These are phyloP conservation scores for Pseudogymnoascus sp. DNA, from an alignment of 2,329 filamentous ascomycete genomes.

Conservation along the genomic window DNA sequence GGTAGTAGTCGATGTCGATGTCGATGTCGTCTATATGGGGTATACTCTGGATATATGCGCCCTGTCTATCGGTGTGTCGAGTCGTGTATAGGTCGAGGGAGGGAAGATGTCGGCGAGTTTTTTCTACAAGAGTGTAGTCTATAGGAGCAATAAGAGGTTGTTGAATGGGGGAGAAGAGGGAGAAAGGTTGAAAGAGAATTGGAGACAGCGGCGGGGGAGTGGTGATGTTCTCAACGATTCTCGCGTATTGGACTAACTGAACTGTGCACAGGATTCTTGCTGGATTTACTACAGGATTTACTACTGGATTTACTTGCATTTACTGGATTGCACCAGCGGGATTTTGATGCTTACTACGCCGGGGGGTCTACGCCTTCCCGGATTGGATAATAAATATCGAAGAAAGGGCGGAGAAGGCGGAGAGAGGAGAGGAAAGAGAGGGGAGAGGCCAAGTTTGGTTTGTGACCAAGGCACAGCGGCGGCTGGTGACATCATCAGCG, in stretches of 20 bases:
- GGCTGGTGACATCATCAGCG: not conserved
- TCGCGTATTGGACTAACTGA: not conserved
- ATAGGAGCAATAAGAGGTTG: not conserved
- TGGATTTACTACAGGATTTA: not conserved
- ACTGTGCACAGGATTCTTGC: not conserved
- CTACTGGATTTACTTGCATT: not conserved
- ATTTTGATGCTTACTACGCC: not conserved
- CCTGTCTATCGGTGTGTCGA: not conserved
- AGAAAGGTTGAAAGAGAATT: not conserved
- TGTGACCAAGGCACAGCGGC: constrained; percentile 1
- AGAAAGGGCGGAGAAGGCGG: not conserved
- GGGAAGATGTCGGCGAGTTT: not conserved
- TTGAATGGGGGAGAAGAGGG: not conserved
- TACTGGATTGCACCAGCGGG: not conserved
- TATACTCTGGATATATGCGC: not conserved
- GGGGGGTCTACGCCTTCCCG: not conserved
- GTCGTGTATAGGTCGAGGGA: not conserved
- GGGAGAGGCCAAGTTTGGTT: not conserved
- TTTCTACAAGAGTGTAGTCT: not conserved
- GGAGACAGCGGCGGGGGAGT: not conserved
- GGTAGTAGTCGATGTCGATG: not conserved
- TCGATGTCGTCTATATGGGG: not conserved
- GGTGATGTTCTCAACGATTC: constrained; percentile 3
- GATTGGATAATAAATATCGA: not conserved
- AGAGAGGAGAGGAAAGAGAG: not conserved